A percentile compares a stretch with the other conserved stretches of the same genome.
Evolutionary conservation across 176 grass and related monocot species (phyloP).

Genomic region (Triticum dicoccoides): DNA sequence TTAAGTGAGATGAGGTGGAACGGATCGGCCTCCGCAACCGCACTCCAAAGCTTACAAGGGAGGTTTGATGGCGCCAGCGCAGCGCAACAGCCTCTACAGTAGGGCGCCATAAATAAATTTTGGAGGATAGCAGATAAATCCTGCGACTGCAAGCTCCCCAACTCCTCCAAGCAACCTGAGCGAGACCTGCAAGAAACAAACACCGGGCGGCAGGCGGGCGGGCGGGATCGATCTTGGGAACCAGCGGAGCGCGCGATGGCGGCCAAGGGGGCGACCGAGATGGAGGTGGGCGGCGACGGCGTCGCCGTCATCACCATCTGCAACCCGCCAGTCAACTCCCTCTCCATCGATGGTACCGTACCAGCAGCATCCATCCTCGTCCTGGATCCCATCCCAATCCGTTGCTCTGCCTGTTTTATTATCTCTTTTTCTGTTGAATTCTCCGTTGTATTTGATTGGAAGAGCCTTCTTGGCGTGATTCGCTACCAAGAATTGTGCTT

Average conservation of each 20-base stretch:
- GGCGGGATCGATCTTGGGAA: conserved; percentile 32
- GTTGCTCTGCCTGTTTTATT: neutral
- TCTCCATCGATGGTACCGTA: conserved; percentile 68
- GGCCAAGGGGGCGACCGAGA: conserved; percentile 65
- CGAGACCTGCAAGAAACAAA: conserved; percentile 19
- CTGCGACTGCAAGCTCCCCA: conserved; percentile 33
- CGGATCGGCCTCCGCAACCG: no score
- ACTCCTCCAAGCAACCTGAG: neutral
- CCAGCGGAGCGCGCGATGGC: conserved; percentile 32
- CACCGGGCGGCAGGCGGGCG: neutral
- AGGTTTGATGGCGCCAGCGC: neutral
- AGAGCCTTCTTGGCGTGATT: neutral
- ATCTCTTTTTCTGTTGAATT: neutral
- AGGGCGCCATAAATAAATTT: conserved; percentile 19
- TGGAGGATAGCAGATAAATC: neutral
- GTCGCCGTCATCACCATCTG: conserved; percentile 87
- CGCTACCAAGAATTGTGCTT: neutral
- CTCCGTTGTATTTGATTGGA: neutral
- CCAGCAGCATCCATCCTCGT: neutral
- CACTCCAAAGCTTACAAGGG: neutral
- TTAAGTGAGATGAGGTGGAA: no score
- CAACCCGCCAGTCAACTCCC: conserved; percentile 85
- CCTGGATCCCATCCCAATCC: neutral
- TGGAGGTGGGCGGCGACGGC: conserved; percentile 81
- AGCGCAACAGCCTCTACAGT: neutral